Base-by-base conservation (phyloP, 345 rosid genomes). In the Eucalyptus victrix region DNA sequence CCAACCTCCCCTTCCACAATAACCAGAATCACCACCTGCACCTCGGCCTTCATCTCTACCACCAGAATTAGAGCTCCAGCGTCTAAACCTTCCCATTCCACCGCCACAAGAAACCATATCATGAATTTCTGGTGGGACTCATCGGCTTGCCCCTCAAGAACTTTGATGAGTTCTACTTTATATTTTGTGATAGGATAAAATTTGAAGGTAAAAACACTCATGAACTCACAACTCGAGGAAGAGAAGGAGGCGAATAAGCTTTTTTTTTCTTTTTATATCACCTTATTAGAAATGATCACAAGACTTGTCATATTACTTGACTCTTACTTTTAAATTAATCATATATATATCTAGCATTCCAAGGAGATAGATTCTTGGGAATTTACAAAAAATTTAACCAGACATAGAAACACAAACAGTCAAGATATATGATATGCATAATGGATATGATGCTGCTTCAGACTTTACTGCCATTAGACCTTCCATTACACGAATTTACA, bases 141-240 rank as follows among this genome's bases (percentile, higher is more conserved):
- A 89, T 91, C 96, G 99, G 92, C 91, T 95, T 88, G 99, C 98
- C 90, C 99, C 93, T 96, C 97, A 88, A 98, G 90, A 86, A 98
- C 91, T 92, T 96, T 98, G 86, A 97, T 93, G 76, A 98, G 96
- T 88, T 96, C 98, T 26, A 93, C 91, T 49, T 97, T 97, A 89
- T 98, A 91, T 93, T 96, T 97, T 21, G 60, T 23, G 28, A 21
- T 54, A 4, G 60, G 60, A 54, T 54, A 21, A 54, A 19, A 54
- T 54, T 54, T 54, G 60, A 30, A 28, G 15, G n/a, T 58, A 12
- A 58, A 58, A 58, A 58, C 69, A 62, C 69, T 62, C 17, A 28
- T 10, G 28, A 24, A 23, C n/a, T 58, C n/a, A 1, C 65, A 58
- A 58, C 65, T 58, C 65, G 6, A 58, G 65, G 30, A 58, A 58